Evolutionary conservation across 2,329 filamentous ascomycete species (phyloP).

Genomic region (Corinectria fuckeliana): DNA sequence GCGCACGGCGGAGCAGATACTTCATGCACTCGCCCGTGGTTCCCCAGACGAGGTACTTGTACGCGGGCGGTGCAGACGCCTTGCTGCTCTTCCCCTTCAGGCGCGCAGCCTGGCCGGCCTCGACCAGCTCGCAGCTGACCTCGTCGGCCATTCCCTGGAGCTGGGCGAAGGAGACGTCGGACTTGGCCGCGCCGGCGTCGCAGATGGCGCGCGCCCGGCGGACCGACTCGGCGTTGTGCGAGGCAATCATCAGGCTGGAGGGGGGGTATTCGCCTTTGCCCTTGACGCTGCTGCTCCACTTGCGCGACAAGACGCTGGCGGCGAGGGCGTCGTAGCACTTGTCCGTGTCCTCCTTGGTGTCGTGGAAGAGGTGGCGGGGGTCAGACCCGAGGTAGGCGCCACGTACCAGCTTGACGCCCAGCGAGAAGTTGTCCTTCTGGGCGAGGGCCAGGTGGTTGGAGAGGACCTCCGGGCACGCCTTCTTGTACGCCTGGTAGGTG

Average conservation of each 20-base stretch:
- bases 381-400: slow-evolving; percentile 77
- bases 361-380: slow-evolving; percentile 72
- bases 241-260: slow-evolving; percentile 75
- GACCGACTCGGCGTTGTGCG: slow-evolving; percentile 81
- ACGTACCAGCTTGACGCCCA: slow-evolving; percentile 78
- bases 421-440: slow-evolving; percentile 63
- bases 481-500: slow-evolving; percentile 81
- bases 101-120: slow-evolving; percentile 43
- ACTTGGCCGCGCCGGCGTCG: slow-evolving; percentile 50
- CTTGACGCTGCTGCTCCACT: slow-evolving; percentile 46
- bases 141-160: slow-evolving; percentile 97
- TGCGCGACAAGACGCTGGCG: slow-evolving; percentile 68
- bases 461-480: slow-evolving; percentile 64
- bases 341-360: slow-evolving; percentile 75
- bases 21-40: slow-evolving; percentile 83
- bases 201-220: slow-evolving; percentile 60
- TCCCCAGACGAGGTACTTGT: slow-evolving; percentile 75
- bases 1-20: slow-evolving; percentile 67
- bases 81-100: slow-evolving; percentile 36
- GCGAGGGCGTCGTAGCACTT: slow-evolving; percentile 75
- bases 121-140: slow-evolving; percentile 70
- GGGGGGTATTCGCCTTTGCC: slow-evolving; percentile 57
- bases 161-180: slow-evolving; percentile 63
- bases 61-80: slow-evolving; percentile 60
- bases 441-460: slow-evolving; percentile 66